These are phyloP conservation scores for Leucoagaricus sp. DNA, from an alignment of 1,284 basidiomycete species.

Conservation along the genomic window DNA sequence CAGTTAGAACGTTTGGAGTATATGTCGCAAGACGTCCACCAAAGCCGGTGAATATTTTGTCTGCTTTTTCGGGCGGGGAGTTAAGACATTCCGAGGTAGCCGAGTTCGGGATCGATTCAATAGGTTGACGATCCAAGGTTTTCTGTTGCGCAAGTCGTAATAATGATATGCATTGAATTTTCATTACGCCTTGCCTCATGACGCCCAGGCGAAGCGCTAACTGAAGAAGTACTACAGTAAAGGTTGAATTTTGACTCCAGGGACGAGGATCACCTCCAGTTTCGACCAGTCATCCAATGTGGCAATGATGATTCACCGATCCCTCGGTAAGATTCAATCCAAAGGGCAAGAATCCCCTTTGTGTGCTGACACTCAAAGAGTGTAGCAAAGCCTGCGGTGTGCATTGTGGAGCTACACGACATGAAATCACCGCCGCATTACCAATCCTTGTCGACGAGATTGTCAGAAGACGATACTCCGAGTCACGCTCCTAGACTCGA, in stretches of 20 bases:
- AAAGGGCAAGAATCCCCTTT: too few relatives aligned
- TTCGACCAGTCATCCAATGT: too few relatives aligned
- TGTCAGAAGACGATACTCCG: not conserved
- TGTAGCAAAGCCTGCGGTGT: too few relatives aligned
- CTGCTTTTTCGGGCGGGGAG: not conserved
- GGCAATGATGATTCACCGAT: too few relatives aligned
- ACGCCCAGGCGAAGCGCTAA: not conserved
- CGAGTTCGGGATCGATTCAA: not conserved
- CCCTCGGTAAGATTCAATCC: too few relatives aligned
- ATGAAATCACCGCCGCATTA: not conserved
- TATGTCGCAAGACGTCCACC: not conserved
- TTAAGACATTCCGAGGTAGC: constrained; percentile 1
- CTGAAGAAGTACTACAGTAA: too few relatives aligned
- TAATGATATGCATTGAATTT: not conserved
- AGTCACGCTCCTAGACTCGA: too few relatives aligned
- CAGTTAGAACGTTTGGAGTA: not conserved
- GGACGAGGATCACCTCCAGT: too few relatives aligned
- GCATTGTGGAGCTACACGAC: not conserved
- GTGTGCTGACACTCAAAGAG: too few relatives aligned
- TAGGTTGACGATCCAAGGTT: not conserved
- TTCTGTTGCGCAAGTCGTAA: not conserved
- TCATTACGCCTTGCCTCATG: not conserved
- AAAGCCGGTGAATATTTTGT: not conserved
- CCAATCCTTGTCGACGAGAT: not conserved
- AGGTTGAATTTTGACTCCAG: too few relatives aligned